Percentiles rank a stretch among this genome's conserved stretches.
phyloP scores from a whole-genome alignment of 1,139 yeast species.

The Hansenula anomala region DNA sequence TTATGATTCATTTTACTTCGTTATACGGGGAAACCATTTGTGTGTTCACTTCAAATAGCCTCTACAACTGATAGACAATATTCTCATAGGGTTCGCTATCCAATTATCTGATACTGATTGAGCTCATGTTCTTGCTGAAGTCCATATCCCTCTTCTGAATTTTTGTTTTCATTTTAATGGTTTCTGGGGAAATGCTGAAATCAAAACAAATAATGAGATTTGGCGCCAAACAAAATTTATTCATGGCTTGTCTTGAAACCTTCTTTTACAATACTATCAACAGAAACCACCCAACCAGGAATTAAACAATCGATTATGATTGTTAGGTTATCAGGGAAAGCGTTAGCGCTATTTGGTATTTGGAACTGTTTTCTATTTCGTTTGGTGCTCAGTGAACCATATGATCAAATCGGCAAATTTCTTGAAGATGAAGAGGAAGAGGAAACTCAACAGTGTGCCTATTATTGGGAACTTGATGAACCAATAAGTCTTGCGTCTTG shows the following conservation, averaged over 20 bases:
- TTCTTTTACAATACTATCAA: too few species aligned
- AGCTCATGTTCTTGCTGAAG: too few species aligned
- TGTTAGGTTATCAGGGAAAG: too few species aligned
- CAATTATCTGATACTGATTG: too few species aligned
- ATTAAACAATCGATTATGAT: not conserved
- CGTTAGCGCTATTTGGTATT: not conserved
- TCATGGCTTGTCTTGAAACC: too few species aligned
- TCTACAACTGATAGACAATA: too few species aligned
- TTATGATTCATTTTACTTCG: too few species aligned
- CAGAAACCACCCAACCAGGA: too few species aligned
- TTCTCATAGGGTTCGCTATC: too few species aligned
- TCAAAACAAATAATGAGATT: not conserved
- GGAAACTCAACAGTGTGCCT: not conserved
- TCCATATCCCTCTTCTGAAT: too few species aligned
- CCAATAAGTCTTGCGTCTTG: slow-evolving; percentile 6
- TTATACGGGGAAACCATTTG: too few species aligned
- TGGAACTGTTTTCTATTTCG: not conserved
- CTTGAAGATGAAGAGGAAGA: slow-evolving; percentile 1
- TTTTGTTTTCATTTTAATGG: not conserved
- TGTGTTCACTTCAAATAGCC: too few species aligned
- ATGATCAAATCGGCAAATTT: not conserved
- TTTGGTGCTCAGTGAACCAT: not conserved
- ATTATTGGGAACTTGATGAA: slow-evolving; percentile 2
- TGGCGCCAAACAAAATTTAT: not conserved
- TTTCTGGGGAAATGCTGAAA: slow-evolving; percentile 1